Base-by-base conservation (phyloP, 805 yeast genomes). In the Suhomyces prunicola region DNA sequence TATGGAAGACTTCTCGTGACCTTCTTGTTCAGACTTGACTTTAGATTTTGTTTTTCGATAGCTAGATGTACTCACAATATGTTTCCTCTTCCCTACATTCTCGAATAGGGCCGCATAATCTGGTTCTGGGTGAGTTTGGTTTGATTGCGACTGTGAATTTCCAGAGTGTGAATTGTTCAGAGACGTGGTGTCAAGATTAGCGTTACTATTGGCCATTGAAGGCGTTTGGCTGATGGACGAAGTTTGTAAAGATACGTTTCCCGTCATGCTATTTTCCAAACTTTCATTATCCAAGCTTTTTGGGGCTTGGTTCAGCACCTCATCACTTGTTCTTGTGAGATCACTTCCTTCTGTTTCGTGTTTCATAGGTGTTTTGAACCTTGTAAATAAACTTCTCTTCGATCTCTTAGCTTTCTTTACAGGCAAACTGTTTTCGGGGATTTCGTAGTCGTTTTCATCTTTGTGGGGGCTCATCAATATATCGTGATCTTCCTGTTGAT, bases 71-170 rank as follows among this genome's bases (percentile, higher is more conserved):
- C 56, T 58, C 27, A 64, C 72, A 19, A 68, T 66, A 26, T 60
- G 67, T 54, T 71, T 68, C 33, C 79, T 56, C 51, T 74, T 75
- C 1, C 78, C 78, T 5, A 75, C 77, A 45, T 71, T 72, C 52
- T 74, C 72, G 58, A 75, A 75, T 27, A 75, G 64, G 5, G 79
- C 77, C 3, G 73, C 78, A 57, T 75, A 75, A 57, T 75, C 74
- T 2, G 79, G 79, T 50, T 69, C 74, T 44, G 41, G 50, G 42
- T 17, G 6, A 10, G 42, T 9, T 19, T 39, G 42, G 24, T 19
- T 19, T 10, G 22, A 6, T 2, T 23, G 48, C 1, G 22, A 33
- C 42, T 39, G 42, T 19, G 19, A 33, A n/a, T 29, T 33, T 23
- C 44, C 50, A 36, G 23, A 24, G 19, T 55, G 44, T 5, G 67